These are phyloP conservation scores for Trichoderma virens DNA, from an alignment of 495 filamentous ascomycete species.

Conservation along the genomic window DNA sequence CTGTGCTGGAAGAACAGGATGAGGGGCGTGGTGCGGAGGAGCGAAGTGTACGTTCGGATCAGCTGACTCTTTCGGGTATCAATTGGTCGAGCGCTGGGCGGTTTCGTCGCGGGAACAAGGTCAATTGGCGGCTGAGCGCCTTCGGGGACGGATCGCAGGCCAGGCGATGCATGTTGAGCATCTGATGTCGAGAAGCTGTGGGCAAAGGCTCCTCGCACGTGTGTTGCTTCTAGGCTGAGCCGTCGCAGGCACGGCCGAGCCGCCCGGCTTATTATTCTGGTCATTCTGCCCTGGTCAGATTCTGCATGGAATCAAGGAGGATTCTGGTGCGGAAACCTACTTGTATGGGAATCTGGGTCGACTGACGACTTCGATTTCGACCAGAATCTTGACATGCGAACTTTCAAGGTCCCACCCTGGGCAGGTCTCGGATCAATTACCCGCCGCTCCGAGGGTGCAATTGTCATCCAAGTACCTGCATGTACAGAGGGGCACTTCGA, in stretches of 20 bases:
- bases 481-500: not conserved
- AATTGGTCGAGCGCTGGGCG: conserved; percentile 78
- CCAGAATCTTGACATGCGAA: not conserved
- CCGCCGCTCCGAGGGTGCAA: not conserved
- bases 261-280: conserved; percentile 1
- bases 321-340: not conserved
- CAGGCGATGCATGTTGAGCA: not conserved
- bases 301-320: not conserved
- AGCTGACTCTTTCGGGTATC: conserved; percentile 92
- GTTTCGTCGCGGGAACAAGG: conserved; percentile 63
- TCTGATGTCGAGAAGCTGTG: conserved; percentile 8
- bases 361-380: not conserved
- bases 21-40: conserved; percentile 80
- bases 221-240: not conserved
- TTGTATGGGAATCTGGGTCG: not conserved
- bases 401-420: not conserved
- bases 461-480: not conserved
- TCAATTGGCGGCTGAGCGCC: conserved; percentile 27
- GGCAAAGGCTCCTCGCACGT: not conserved
- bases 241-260: conserved; percentile 7
- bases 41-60: conserved; percentile 84
- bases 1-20: conserved; percentile 96
- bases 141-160: not conserved
- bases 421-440: not conserved
- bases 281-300: not conserved